Conservation (phyloP, 768 basidiomycete genomes). For the Cyathus striatus region DNA sequence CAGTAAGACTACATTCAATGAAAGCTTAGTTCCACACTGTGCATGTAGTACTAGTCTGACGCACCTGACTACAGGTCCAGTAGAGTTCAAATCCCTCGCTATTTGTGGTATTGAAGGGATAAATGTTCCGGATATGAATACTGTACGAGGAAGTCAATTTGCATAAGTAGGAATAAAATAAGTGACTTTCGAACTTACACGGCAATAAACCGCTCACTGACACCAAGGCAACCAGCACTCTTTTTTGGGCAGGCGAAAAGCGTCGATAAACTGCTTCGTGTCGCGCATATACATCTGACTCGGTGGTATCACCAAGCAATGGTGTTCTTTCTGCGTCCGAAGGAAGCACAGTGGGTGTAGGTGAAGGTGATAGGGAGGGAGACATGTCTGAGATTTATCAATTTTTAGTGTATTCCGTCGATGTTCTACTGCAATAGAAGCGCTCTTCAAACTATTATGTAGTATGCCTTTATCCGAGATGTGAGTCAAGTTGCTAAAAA, state of each 20-base stretch:
- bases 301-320: conserved; percentile 18
- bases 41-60: not conserved
- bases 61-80: conserved; percentile 13
- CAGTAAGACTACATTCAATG: conserved; percentile 14
- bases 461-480: too few relatives aligned
- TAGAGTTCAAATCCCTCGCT: conserved; percentile 15
- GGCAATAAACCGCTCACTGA: conserved; percentile 61
- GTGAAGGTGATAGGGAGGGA: too few relatives aligned
- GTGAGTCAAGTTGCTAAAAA: too few relatives aligned
- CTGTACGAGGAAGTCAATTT: not conserved
- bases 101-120: conserved; percentile 19
- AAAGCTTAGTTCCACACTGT: not conserved
- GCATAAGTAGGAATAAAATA: not conserved
- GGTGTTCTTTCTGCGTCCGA: conserved; percentile 27
- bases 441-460: too few relatives aligned
- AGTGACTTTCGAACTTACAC: conserved; percentile 32
- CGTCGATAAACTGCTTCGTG: conserved; percentile 45
- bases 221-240: conserved; percentile 49
- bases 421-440: too few relatives aligned
- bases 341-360: too few relatives aligned
- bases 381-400: too few relatives aligned
- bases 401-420: too few relatives aligned
- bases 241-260: conserved; percentile 50
- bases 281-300: conserved; percentile 1
- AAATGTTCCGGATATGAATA: conserved; percentile 17